A percentile compares a stretch with the other conserved stretches of the same genome.
phyloP scores from a whole-genome alignment of 352 stramenopile genomes.

The Blastocystis sp. region DNA sequence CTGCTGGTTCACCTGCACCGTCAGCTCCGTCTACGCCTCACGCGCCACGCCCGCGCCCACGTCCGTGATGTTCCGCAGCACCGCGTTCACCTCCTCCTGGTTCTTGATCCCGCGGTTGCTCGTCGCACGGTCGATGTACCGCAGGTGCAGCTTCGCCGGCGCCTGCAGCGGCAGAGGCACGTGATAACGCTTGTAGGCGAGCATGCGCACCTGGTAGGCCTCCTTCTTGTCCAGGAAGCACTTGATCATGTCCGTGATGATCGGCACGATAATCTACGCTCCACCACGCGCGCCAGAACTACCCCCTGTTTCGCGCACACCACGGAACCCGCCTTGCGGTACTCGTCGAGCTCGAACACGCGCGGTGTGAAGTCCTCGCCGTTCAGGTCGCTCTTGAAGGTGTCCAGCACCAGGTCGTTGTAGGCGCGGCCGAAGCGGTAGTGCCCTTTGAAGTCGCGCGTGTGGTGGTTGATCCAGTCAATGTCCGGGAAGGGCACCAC shows the following conservation, averaged over 20 bases:
- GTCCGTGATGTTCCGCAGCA: not conserved
- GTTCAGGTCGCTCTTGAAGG: conserved; percentile 48
- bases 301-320: conserved; percentile 22
- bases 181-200: conserved; percentile 54
- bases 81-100: conserved; percentile 30
- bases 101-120: conserved; percentile 52
- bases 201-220: conserved; percentile 52
- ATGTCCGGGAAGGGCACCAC: conserved; percentile 45
- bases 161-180: not conserved
- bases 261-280: conserved; percentile 27
- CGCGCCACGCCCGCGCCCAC: not conserved
- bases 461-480: conserved; percentile 63
- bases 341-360: conserved; percentile 31
- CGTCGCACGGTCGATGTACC: conserved; percentile 29
- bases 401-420: conserved; percentile 48
- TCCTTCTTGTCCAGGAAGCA: conserved; percentile 66
- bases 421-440: conserved; percentile 47
- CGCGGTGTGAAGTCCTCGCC: conserved; percentile 16
- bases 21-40: conserved; percentile 56
- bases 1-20: conserved; percentile 47
- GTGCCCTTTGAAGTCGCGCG: conserved; percentile 58
- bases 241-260: conserved; percentile 61
- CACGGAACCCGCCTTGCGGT: not conserved
- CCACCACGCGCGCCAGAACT: not conserved
- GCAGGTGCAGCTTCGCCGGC: conserved; percentile 38